phyloP scores from a whole-genome alignment of 169 alveolate species.

The Eimeria falciformis region DNA sequence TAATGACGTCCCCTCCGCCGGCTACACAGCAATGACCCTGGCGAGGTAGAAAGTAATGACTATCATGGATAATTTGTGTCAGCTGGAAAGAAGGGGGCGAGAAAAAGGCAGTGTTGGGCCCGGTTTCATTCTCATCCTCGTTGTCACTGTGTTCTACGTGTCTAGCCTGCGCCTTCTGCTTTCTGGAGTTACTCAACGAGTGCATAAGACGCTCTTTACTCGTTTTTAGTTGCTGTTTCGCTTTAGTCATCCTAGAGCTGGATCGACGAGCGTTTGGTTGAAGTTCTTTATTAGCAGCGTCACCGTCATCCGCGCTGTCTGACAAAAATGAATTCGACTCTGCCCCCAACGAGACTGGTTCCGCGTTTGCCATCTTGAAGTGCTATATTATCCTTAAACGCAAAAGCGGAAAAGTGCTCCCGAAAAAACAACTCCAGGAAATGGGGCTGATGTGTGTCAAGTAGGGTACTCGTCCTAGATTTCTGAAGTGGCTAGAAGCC shows the following conservation, averaged over 20 bases:
- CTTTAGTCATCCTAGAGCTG: not conserved
- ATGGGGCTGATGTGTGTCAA: too few relatives aligned
- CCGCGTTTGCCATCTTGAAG: too few relatives aligned
- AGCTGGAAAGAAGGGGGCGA: constrained; percentile 75
- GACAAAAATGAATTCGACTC: constrained; percentile 16
- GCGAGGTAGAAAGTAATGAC: constrained; percentile 66
- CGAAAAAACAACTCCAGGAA: too few relatives aligned
- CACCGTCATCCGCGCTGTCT: constrained; percentile 47
- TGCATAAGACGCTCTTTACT: constrained; percentile 2
- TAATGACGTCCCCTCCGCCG: constrained; percentile 68
- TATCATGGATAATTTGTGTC: constrained; percentile 67
- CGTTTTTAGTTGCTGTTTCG: constrained; percentile 48
- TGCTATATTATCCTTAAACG: too few relatives aligned
- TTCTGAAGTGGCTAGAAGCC: too few relatives aligned
- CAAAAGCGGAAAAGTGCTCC: too few relatives aligned
- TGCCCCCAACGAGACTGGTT: too few relatives aligned
- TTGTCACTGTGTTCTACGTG: constrained; percentile 44
- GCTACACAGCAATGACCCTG: constrained; percentile 67
- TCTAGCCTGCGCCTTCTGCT: constrained; percentile 34
- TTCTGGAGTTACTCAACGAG: constrained; percentile 22
- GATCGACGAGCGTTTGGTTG: not conserved
- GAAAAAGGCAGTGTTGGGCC: constrained; percentile 73
- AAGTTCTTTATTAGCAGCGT: not conserved
- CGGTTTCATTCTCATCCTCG: not conserved
- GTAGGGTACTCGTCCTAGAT: too few relatives aligned